Conservation (phyloP, 176 grass and related monocot genomes). For the Eleusine coracana region DNA sequence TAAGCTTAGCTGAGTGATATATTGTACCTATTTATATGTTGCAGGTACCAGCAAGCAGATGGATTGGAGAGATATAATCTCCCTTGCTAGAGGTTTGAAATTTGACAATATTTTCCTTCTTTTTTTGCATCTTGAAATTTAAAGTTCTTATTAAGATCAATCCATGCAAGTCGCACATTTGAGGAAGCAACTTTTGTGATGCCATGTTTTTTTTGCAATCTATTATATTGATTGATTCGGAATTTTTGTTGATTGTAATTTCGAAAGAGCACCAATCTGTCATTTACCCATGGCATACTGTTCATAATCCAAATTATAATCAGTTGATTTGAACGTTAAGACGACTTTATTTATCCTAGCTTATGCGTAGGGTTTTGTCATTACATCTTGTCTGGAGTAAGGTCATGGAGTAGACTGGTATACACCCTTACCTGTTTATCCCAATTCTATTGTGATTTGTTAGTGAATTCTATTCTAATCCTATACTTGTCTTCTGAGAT, state of each 20-base stretch:
- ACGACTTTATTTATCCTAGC: background rate
- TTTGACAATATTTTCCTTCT: background rate
- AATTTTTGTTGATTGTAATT: too few relatives aligned
- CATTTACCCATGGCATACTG: background rate
- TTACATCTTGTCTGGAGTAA: background rate
- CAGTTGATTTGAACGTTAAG: background rate
- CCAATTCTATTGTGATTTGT: background rate
- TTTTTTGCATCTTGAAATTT: background rate
- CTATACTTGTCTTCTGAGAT: background rate
- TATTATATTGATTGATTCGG: too few relatives aligned
- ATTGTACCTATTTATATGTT: conserved; percentile 16
- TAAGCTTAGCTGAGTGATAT: background rate
- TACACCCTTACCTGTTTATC: too few relatives aligned
- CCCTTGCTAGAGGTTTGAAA: conserved; percentile 86
- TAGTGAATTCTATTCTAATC: background rate
- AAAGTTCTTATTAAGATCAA: background rate
- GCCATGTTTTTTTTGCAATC: background rate
- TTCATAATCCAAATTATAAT: background rate
- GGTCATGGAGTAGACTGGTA: background rate
- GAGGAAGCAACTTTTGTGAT: background rate
- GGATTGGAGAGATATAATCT: conserved; percentile 68
- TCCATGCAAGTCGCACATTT: background rate
- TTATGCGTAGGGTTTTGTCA: background rate
- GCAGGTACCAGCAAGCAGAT: conserved; percentile 47
- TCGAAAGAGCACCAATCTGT: background rate